phyloP scores from a whole-genome alignment of 805 yeast genomes.

The Candida corydali region DNA sequence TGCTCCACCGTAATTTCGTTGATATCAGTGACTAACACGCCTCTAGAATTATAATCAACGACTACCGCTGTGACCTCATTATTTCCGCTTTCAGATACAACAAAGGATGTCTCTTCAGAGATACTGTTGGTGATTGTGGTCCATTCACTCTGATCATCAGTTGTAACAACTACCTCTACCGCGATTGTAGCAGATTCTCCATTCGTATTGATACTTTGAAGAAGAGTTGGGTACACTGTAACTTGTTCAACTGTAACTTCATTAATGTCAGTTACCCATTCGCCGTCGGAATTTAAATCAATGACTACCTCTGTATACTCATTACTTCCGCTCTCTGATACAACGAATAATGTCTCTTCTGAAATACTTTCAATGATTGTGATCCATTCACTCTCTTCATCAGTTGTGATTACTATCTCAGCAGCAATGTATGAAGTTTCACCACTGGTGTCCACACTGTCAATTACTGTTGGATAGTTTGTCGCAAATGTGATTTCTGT shows the following conservation, averaged over 20 bases:
- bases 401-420: slow-evolving; percentile 11
- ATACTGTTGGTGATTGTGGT: neutral
- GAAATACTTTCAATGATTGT: neutral
- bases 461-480: slow-evolving; percentile 8
- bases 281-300: neutral
- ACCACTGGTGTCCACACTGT: slow-evolving; percentile 9
- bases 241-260: neutral
- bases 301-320: neutral
- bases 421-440: slow-evolving; percentile 8
- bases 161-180: slow-evolving; percentile 12
- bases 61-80: neutral
- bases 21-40: slow-evolving; percentile 11
- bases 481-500: slow-evolving; percentile 6
- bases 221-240: neutral
- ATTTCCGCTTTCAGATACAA: neutral
- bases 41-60: neutral
- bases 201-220: neutral
- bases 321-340: neutral
- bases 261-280: neutral
- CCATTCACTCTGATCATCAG: slow-evolving; percentile 9
- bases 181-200: slow-evolving; percentile 7
- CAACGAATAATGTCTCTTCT: neutral
- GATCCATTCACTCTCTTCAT: slow-evolving; percentile 4
- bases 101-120: neutral
- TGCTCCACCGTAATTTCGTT: slow-evolving; percentile 3